Evolutionary conservation across 1,284 basidiomycete species (phyloP), one percentile per base, ranked within the genome.

Genomic region (Cryptococcus hybrid): DNA sequence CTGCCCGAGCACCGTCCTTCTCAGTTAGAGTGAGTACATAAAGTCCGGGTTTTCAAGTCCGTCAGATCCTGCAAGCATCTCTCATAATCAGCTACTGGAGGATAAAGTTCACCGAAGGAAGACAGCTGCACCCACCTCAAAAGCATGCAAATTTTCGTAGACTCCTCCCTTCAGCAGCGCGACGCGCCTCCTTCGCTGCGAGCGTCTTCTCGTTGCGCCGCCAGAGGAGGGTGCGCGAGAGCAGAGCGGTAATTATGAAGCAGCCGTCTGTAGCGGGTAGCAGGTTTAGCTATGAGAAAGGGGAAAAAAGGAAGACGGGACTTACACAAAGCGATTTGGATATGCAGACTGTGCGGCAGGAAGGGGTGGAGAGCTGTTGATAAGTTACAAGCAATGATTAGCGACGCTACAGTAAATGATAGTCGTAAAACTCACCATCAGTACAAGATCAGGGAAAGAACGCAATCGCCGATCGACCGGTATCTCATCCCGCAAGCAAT

Each of bases 41-140:
- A 63, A 71, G 38, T 71, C 69, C 11, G 64, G 67, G 49, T 71
- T 71, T 66, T 45, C 8, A 56, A n/a, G 52, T 71, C 69, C 4
- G 69, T 71, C 38, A 67, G 45, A 57, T 71, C 69, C 50, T 63
- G 61, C 42, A 18, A 9, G 9, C 9, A 18, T 47, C n/a, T n/a
- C 13, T 18, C 13, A 9, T 11, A 9, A 30, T 34, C 6, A 3
- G 15, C 45, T n/a, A 15, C 24, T 9, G 13, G 24, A 13, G 13
- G 5, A 11, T n/a, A 18, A 18, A 15, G 18, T 18, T 18, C 18
- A 18, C 18, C 11, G 40, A 11, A 42, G n/a, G n/a, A 11, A 42
- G n/a, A 42, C 40, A 42, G 40, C 18, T 18, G 40, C 45, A 30
- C 45, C 24, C 45, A 47, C 61, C 51, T 63, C 61, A 30, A 64